Evolutionary conservation across 306 rosid genomes (phyloP).

Genomic region (Inga leiocalycina): DNA sequence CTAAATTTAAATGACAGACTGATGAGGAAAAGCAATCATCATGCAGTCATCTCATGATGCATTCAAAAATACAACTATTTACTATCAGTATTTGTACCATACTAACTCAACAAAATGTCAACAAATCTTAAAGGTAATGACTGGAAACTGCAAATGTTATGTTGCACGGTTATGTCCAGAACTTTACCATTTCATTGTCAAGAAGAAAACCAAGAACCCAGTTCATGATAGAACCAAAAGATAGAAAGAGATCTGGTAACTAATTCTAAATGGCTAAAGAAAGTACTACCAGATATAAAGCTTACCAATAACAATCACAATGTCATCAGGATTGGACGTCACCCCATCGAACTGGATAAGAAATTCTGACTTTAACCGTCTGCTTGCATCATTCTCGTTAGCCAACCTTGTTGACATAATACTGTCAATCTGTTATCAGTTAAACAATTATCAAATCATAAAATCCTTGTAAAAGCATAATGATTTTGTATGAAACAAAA

Average conservation of each 20-base stretch:
- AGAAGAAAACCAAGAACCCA: conserved; percentile 7
- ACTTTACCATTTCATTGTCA: not conserved
- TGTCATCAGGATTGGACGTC: conserved; percentile 83
- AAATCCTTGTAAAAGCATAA: conserved; percentile 12
- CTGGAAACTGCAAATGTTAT: not conserved
- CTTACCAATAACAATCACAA: conserved; percentile 93
- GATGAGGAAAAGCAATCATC: not conserved
- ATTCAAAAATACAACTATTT: not conserved
- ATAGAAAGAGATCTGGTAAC: conserved; percentile 11
- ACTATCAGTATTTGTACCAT: not conserved
- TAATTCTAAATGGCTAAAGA: conserved; percentile 5
- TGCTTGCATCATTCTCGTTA: conserved; percentile 90
- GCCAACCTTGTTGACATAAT: conserved; percentile 89
- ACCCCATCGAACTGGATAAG: conserved; percentile 98
- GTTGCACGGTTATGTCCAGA: not conserved
- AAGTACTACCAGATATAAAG: conserved; percentile 17
- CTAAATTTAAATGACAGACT: conserved; percentile 6
- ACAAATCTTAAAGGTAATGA: not conserved
- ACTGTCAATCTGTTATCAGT: conserved; percentile 80
- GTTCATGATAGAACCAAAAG: conserved; percentile 23
- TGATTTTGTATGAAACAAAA: not conserved
- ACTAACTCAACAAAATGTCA: conserved; percentile 19
- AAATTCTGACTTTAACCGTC: conserved; percentile 95
- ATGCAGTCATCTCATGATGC: not conserved
- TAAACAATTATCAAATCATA: conserved; percentile 5